Conservation (phyloP, 225 moss, liverwort and hornwort species). For the Pleurozium schreberi region DNA sequence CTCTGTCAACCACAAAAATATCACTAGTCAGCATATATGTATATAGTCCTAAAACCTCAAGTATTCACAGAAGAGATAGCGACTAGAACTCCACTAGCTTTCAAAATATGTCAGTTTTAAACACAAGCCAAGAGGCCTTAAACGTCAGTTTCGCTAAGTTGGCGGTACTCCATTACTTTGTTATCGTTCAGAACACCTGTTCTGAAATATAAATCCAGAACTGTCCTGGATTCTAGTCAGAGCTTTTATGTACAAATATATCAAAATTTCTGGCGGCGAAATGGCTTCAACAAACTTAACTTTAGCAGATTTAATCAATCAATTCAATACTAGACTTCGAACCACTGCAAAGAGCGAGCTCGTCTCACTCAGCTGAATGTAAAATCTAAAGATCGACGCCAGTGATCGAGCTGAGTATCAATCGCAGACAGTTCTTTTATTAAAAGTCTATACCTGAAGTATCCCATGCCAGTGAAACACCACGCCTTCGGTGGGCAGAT, state of each 20-base stretch:
- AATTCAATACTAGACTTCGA: background rate
- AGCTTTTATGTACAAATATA: background rate
- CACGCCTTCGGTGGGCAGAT: slow-evolving; percentile 24
- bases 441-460: background rate
- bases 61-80: no score
- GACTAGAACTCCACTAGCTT: background rate
- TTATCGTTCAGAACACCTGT: background rate
- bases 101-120: background rate
- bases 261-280: background rate
- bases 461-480: slow-evolving; percentile 50
- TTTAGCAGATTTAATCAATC: background rate
- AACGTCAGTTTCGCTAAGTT: background rate
- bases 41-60: background rate
- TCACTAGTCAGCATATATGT: background rate
- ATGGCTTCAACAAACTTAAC: background rate
- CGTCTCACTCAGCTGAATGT: background rate
- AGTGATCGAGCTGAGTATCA: no score
- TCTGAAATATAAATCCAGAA: background rate
- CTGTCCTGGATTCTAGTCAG: background rate
- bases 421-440: no score
- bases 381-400: background rate
- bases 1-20: background rate
- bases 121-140: background rate
- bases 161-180: background rate
- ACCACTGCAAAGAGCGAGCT: background rate